These are phyloP conservation scores for Leccinum barrowsii DNA, from an alignment of 768 basidiomycete species.

Conservation along the genomic window DNA sequence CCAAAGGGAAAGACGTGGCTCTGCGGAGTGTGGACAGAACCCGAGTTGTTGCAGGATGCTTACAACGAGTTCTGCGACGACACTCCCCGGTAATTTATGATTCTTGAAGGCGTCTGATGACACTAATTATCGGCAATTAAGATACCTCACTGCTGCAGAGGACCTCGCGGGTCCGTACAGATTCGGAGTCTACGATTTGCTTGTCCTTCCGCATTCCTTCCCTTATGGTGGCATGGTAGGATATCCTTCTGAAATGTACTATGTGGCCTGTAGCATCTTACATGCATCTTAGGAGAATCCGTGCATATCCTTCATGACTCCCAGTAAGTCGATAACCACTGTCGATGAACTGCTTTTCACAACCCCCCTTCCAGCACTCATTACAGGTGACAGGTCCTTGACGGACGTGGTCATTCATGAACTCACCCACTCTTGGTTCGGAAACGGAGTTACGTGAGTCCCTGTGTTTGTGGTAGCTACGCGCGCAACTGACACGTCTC, in stretches of 20 bases:
- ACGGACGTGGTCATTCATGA: conserved; percentile 92
- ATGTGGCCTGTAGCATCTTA: background rate
- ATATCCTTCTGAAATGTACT: background rate
- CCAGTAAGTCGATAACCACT: conserved; percentile 47
- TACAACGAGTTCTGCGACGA: conserved; percentile 90
- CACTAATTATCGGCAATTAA: conserved; percentile 22
- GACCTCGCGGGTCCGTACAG: conserved; percentile 68
- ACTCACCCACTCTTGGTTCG: conserved; percentile 85
- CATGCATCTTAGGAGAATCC: conserved; percentile 68
- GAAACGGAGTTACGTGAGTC: conserved; percentile 79
- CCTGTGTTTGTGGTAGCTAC: conserved; percentile 7
- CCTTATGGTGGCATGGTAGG: conserved; percentile 87
- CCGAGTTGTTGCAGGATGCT: conserved; percentile 68
- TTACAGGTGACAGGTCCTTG: conserved; percentile 82
- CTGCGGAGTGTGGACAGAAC: conserved; percentile 90
- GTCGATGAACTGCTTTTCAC: background rate
- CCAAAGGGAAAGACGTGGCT: conserved; percentile 69
- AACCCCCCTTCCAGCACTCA: conserved; percentile 47
- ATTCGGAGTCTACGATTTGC: conserved; percentile 86
- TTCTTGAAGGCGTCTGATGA: too few species aligned
- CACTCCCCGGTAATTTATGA: conserved; percentile 54
- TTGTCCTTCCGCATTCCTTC: conserved; percentile 88
- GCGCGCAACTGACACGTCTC: background rate
- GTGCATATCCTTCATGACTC: conserved; percentile 84
- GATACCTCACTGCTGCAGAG: conserved; percentile 74